phyloP scores from a whole-genome alignment of 257 asterid species.

The Rubia yunnanensis region DNA sequence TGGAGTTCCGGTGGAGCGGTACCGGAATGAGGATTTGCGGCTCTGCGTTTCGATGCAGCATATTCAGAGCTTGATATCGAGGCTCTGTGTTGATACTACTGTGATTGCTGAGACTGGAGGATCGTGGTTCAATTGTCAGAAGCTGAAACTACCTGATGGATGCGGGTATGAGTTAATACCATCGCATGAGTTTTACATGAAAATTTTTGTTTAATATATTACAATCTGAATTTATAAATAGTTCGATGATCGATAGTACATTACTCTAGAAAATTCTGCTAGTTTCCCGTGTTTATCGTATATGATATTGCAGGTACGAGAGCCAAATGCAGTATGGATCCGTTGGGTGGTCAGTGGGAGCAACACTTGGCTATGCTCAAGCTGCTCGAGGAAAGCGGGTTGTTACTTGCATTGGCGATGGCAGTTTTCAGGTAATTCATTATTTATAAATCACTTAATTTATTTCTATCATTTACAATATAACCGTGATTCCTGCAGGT shows the following conservation, averaged over 20 bases:
- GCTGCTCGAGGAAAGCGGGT: conserved; percentile 54
- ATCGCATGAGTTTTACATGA: conserved; percentile 4
- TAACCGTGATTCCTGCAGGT: too few relatives aligned
- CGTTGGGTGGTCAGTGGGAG: conserved; percentile 88
- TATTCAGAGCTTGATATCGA: conserved; percentile 55
- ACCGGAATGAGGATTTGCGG: conserved; percentile 53
- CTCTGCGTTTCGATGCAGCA: conserved; percentile 59
- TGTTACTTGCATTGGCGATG: conserved; percentile 76
- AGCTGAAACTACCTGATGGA: conserved; percentile 53
- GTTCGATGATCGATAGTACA: too few relatives aligned
- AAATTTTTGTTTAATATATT: not conserved
- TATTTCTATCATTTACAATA: too few relatives aligned
- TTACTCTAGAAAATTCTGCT: too few relatives aligned
- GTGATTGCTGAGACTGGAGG: conserved; percentile 83
- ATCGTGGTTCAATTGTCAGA: conserved; percentile 86
- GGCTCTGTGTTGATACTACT: conserved; percentile 32
- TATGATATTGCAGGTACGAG: conserved; percentile 30
- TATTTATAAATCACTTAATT: too few relatives aligned
- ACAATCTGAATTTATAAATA: too few relatives aligned
- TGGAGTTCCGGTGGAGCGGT: conserved; percentile 48
- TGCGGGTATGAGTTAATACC: conserved; percentile 36
- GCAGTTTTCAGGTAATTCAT: conserved; percentile 65
- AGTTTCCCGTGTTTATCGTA: too few relatives aligned
- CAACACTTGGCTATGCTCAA: conserved; percentile 80
- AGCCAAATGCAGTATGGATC: conserved; percentile 85